These are phyloP conservation scores for Ephemerocybe angulata DNA, from an alignment of 768 basidiomycete species.

Conservation along the genomic window DNA sequence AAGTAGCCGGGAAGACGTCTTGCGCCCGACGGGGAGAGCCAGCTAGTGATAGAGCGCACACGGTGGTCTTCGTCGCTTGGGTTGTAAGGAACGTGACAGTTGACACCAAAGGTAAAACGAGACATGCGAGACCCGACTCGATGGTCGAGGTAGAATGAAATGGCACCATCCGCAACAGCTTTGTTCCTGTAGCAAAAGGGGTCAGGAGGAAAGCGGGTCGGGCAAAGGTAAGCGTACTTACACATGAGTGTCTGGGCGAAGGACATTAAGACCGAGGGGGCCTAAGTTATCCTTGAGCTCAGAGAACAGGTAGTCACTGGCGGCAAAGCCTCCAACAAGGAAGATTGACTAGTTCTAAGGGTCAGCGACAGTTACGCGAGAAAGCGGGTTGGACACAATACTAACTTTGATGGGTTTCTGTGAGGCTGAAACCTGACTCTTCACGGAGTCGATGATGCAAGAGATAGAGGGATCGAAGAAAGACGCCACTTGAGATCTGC, in stretches of 20 bases:
- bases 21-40: conserved; percentile 11
- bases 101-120: conserved; percentile 22
- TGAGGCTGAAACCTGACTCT: conserved; percentile 11
- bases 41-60: conserved; percentile 10
- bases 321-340: conserved; percentile 23
- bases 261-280: conserved; percentile 9
- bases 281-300: conserved; percentile 11
- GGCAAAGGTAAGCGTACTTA: not conserved
- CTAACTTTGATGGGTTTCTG: conserved; percentile 15
- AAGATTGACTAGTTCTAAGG: conserved; percentile 22
- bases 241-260: conserved; percentile 17
- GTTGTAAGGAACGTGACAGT: conserved; percentile 17
- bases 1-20: conserved; percentile 14
- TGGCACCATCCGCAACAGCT: conserved; percentile 29
- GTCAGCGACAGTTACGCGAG: no score
- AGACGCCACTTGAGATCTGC: conserved; percentile 13
- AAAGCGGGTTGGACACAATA: no score
- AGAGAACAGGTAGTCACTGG: conserved; percentile 20
- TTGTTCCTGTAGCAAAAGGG: conserved; percentile 24
- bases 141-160: conserved; percentile 27
- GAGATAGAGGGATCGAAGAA: conserved; percentile 22
- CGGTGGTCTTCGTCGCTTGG: conserved; percentile 19
- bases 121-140: conserved; percentile 24
- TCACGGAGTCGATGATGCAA: conserved; percentile 16
- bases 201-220: not conserved